Percentiles rank a stretch among this genome's conserved stretches.
These are phyloP conservation scores for Phytophthora ohioensis DNA, from an alignment of 352 stramenopile genomes.

Conservation along the genomic window DNA sequence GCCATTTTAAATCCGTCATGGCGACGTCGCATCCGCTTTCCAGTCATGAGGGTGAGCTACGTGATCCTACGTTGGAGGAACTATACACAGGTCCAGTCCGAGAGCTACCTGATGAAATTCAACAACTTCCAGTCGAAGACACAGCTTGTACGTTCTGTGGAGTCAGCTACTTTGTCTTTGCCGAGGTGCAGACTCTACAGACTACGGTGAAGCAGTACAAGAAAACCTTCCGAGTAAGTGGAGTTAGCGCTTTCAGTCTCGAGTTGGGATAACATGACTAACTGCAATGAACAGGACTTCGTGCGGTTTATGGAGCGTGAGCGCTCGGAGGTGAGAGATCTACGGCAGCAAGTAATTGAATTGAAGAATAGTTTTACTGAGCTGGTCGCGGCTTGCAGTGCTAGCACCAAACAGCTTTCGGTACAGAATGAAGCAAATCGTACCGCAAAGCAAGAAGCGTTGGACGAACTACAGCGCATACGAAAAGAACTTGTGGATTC, in stretches of 20 bases:
- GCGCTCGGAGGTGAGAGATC: conserved; percentile 46
- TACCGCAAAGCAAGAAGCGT: conserved; percentile 8
- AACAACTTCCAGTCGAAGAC: conserved; percentile 70
- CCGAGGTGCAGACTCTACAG: conserved; percentile 83
- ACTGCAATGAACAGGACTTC: conserved; percentile 50
- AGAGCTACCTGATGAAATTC: conserved; percentile 70
- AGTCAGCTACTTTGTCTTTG: conserved; percentile 89
- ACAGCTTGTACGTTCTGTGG: conserved; percentile 88
- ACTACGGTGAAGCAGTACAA: conserved; percentile 77
- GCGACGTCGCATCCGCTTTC: conserved; percentile 28
- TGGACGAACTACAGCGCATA: conserved; percentile 25
- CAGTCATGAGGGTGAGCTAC: conserved; percentile 32
- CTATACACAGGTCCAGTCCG: conserved; percentile 69
- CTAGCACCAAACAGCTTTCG: conserved; percentile 30
- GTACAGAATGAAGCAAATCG: conserved; percentile 35
- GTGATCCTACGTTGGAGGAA: conserved; percentile 77
- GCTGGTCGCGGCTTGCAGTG: conserved; percentile 22
- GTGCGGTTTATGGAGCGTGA: conserved; percentile 76
- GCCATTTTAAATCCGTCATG: conserved; percentile 15
- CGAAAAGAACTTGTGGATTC: conserved; percentile 32
- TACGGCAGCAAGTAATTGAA: conserved; percentile 48
- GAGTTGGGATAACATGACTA: too few species aligned
- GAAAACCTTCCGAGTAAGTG: conserved; percentile 64
- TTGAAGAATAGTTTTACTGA: conserved; percentile 54
- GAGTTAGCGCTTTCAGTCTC: too few species aligned